A percentile compares a stretch with the other conserved stretches of the same genome.
Evolutionary conservation across 2,329 filamentous ascomycete genomes (phyloP).

Genomic region (Pyrenophora graminea): DNA sequence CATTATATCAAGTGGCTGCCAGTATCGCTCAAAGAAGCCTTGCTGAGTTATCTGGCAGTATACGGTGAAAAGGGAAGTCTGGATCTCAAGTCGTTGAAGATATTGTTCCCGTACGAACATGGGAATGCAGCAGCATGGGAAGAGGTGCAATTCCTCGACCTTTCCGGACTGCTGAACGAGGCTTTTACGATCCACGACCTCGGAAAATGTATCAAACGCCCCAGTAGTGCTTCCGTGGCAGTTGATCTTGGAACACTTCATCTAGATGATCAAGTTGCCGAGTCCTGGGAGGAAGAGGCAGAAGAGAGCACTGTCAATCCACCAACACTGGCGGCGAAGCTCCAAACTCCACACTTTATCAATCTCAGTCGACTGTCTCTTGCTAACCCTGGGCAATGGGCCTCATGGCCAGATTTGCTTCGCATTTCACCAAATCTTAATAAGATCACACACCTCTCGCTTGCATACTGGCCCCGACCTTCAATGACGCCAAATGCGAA

Average conservation of each 20-base stretch:
- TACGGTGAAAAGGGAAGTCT: conserved; percentile 53
- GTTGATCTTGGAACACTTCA: conserved; percentile 22
- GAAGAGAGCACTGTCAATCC: conserved; percentile 15
- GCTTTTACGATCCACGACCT: conserved; percentile 56
- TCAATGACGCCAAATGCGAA: conserved; percentile 60
- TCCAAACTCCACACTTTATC: conserved; percentile 49
- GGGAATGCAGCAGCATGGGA: conserved; percentile 47
- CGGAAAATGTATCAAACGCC: conserved; percentile 47
- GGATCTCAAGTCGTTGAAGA: conserved; percentile 52
- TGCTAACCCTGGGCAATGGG: conserved; percentile 54
- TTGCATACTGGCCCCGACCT: conserved; percentile 66
- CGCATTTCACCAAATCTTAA: conserved; percentile 57
- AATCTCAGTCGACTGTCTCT: conserved; percentile 63
- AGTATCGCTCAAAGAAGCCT: conserved; percentile 53
- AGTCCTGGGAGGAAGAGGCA: conserved; percentile 54
- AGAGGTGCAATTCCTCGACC: conserved; percentile 56
- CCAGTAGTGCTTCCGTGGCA: conserved; percentile 5
- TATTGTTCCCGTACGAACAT: conserved; percentile 52
- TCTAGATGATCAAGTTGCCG: conserved; percentile 36
- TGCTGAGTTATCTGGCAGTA: conserved; percentile 61
- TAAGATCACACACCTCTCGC: conserved; percentile 64
- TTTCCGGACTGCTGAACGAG: conserved; percentile 56
- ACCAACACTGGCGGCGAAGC: conserved; percentile 17
- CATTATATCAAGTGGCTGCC: conserved; percentile 59
- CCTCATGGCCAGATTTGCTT: conserved; percentile 61